These are phyloP conservation scores for Paracoccidioides lutzii DNA, from an alignment of 2,329 filamentous ascomycete genomes.

Conservation along the genomic window DNA sequence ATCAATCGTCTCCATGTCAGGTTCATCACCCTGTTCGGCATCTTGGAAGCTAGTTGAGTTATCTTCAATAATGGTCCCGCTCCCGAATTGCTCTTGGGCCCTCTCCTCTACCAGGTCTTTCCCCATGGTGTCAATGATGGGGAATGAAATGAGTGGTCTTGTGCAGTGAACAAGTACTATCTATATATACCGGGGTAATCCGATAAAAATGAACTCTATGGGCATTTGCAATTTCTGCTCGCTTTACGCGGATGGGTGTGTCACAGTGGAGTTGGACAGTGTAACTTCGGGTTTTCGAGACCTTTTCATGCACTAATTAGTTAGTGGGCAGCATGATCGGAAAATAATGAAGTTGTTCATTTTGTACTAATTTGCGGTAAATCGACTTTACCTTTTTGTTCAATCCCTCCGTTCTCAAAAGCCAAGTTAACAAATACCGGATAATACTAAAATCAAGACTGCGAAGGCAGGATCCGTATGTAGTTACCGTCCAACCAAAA, in stretches of 20 bases:
- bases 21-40: conserved; percentile 17
- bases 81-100: not conserved
- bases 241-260: not conserved
- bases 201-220: not conserved
- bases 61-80: not conserved
- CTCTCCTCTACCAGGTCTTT: not conserved
- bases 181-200: not conserved
- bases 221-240: not conserved
- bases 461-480: too few species aligned
- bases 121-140: not conserved
- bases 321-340: not conserved
- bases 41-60: conserved; percentile 1
- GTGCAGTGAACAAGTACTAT: too few species aligned
- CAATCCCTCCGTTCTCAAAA: too few species aligned
- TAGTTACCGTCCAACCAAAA: too few species aligned
- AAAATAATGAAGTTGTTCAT: not conserved
- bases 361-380: too few species aligned
- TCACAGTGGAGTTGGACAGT: not conserved
- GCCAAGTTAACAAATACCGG: too few species aligned
- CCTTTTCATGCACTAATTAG: not conserved
- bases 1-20: conserved; percentile 23
- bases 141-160: too few species aligned
- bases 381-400: too few species aligned
- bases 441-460: too few species aligned
- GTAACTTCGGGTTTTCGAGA: not conserved